Conservation (phyloP, 2,329 filamentous ascomycete species). For the Aspergillus persii region DNA sequence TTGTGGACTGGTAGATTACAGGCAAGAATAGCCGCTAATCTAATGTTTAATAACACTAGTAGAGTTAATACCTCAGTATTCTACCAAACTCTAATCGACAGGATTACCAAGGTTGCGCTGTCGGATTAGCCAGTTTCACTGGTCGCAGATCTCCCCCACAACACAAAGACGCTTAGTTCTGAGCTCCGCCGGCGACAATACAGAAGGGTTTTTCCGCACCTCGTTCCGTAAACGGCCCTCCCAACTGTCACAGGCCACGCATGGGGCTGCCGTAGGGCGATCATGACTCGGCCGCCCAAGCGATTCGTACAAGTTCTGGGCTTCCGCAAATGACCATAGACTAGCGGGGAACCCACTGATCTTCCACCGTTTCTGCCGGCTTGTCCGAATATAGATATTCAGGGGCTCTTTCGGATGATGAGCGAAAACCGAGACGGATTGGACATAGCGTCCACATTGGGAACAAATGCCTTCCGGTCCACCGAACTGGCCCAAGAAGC, state of each 20-base stretch:
- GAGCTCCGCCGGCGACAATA: not conserved
- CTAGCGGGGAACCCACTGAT: conserved; percentile 19
- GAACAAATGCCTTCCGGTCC: conserved; percentile 13
- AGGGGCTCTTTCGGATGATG: conserved; percentile 10
- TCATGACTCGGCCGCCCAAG: conserved; percentile 18
- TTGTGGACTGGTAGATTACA: not conserved
- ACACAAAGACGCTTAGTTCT: conserved; percentile 2
- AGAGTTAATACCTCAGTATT: not conserved
- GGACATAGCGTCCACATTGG: conserved; percentile 14
- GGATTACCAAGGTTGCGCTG: not conserved
- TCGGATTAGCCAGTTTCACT: not conserved
- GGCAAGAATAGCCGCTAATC: not conserved
- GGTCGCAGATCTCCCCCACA: not conserved
- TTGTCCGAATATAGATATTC: conserved; percentile 17
- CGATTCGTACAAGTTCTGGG: conserved; percentile 5
- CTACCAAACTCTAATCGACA: not conserved
- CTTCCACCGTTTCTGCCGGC: conserved; percentile 13
- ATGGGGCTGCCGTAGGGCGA: conserved; percentile 7
- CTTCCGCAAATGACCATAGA: conserved; percentile 8
- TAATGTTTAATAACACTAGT: not conserved
- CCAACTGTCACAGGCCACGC: conserved; percentile 8
- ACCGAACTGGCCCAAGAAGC: conserved; percentile 9
- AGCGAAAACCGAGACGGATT: conserved; percentile 13
- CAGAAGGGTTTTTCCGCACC: not conserved
- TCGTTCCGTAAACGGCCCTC: not conserved